Evolutionary conservation across 1,284 basidiomycete species (phyloP).

Genomic region (Puccinia horiana): DNA sequence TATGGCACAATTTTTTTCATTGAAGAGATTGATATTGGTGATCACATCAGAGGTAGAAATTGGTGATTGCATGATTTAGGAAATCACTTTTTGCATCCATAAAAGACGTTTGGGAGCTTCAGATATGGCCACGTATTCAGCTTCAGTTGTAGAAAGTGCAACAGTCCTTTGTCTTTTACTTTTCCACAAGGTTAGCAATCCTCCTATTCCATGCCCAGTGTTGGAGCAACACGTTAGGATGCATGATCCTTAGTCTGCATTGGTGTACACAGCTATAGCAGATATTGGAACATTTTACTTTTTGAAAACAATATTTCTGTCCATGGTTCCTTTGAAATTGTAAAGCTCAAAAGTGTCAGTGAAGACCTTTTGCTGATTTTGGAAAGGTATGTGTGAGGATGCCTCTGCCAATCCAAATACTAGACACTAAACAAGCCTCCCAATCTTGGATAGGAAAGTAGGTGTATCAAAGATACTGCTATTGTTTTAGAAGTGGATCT

Average conservation of each 20-base stretch:
- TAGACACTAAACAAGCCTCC: too few relatives aligned
- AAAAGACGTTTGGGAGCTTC: neutral
- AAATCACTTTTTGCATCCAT: neutral
- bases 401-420: too few relatives aligned
- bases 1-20: too few relatives aligned
- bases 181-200: neutral
- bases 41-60: neutral
- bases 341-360: too few relatives aligned
- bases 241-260: too few relatives aligned
- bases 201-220: neutral
- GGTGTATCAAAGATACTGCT: too few relatives aligned
- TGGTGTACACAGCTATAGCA: neutral
- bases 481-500: too few relatives aligned
- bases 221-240: neutral
- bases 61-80: neutral
- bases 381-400: too few relatives aligned
- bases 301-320: neutral
- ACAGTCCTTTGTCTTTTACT: neutral
- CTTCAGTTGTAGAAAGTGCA: neutral
- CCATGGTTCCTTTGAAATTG: slow-evolving; percentile 2
- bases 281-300: neutral
- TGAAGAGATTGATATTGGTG: too few relatives aligned
- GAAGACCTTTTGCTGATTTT: too few relatives aligned
- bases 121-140: neutral
- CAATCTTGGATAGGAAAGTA: too few relatives aligned